Conservation (phyloP, 768 basidiomycete species). For the Galerina sulciceps region DNA sequence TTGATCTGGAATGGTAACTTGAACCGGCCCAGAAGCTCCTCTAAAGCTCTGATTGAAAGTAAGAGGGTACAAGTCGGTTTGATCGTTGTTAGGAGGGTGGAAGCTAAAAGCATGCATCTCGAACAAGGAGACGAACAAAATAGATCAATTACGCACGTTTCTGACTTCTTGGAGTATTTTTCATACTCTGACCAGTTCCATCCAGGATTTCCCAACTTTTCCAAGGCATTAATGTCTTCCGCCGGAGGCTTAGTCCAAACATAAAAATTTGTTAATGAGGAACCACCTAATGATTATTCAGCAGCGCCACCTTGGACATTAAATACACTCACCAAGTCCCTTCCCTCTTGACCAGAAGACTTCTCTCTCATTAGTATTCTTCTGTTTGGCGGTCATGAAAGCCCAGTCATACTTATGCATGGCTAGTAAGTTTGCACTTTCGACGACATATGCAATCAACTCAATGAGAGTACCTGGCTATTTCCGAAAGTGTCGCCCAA, state of each 20-base stretch:
- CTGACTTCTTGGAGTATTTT: constrained; percentile 39
- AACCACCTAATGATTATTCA: constrained; percentile 37
- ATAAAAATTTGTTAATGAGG: constrained; percentile 47
- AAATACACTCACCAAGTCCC: constrained; percentile 29
- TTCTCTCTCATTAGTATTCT: constrained; percentile 27
- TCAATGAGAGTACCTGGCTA: not conserved
- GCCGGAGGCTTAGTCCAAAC: constrained; percentile 36
- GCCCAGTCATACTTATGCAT: constrained; percentile 38
- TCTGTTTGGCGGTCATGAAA: constrained; percentile 33
- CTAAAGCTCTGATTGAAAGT: constrained; percentile 25
- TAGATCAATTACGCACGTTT: constrained; percentile 32
- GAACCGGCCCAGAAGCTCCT: constrained; percentile 32
- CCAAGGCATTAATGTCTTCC: constrained; percentile 36
- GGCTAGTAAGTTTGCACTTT: constrained; percentile 17
- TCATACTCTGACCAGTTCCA: constrained; percentile 55
- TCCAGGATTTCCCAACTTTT: constrained; percentile 55
- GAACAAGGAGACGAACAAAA: not conserved
- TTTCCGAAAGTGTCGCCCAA: not conserved
- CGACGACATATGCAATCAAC: not conserved
- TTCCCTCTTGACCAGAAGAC: constrained; percentile 33
- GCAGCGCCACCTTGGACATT: not conserved
- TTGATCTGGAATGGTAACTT: constrained; percentile 30
- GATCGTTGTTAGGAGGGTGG: constrained; percentile 29
- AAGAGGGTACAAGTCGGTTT: constrained; percentile 27
- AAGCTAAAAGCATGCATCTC: constrained; percentile 20